Conservation (phyloP, 352 stramenopile species). For the Pythium coloratum region DNA sequence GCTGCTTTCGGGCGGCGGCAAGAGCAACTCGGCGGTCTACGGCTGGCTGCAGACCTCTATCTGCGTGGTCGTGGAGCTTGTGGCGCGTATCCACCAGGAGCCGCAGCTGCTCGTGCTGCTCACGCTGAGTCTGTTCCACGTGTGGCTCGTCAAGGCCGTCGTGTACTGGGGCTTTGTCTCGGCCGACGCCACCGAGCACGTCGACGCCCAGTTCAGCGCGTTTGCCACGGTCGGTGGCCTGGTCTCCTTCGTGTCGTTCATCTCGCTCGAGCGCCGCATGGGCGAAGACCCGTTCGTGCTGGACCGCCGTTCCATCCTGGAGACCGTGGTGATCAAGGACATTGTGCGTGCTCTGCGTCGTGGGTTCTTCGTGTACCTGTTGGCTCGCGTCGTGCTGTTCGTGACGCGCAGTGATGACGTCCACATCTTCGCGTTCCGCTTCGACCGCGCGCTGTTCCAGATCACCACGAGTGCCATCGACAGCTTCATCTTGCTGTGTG, state of each 20-base stretch:
- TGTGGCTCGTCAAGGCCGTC: conserved; percentile 27
- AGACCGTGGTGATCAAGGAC: conserved; percentile 25
- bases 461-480: conserved; percentile 29
- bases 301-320: conserved; percentile 31
- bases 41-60: conserved; percentile 29
- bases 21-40: conserved; percentile 29
- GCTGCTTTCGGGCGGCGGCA: conserved; percentile 25
- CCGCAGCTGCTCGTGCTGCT: conserved; percentile 35
- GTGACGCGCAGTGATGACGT: conserved; percentile 28
- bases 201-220: conserved; percentile 24
- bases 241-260: conserved; percentile 32
- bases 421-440: conserved; percentile 26
- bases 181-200: conserved; percentile 6
- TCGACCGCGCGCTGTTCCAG: conserved; percentile 29
- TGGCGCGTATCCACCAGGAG: conserved; percentile 29
- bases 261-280: conserved; percentile 24
- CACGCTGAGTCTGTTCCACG: conserved; percentile 29
- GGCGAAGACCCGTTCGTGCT: conserved; percentile 32
- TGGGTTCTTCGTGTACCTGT: conserved; percentile 23
- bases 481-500: conserved; percentile 28
- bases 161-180: conserved; percentile 20
- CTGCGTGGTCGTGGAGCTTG: conserved; percentile 27
- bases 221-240: conserved; percentile 24
- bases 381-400: conserved; percentile 26
- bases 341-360: conserved; percentile 26